Percentiles rank a stretch among this genome's conserved stretches.
phyloP scores from a whole-genome alignment of 2,329 filamentous ascomycete species.

The Colletotrichum orchidophilum region DNA sequence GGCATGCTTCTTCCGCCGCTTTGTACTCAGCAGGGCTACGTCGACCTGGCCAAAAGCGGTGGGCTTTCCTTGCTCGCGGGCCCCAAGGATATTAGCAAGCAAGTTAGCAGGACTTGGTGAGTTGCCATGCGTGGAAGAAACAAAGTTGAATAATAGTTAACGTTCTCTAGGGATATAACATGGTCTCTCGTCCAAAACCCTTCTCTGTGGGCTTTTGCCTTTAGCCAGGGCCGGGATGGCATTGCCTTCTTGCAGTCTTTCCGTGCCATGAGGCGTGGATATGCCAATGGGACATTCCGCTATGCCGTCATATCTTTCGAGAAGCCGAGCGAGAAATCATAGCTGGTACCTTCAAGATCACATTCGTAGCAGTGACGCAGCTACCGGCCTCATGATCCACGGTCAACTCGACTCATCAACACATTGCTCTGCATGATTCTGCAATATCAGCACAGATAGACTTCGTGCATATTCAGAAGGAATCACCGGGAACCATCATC shows the following conservation, averaged over 20 bases:
- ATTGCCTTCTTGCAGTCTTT: slow-evolving; percentile 70
- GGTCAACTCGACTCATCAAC: neutral
- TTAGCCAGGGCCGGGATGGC: slow-evolving; percentile 67
- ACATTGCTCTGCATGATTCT: too few relatives aligned
- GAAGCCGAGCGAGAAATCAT: slow-evolving; percentile 43
- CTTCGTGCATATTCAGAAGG: too few relatives aligned
- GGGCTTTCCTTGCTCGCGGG: slow-evolving; percentile 55
- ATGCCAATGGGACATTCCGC: slow-evolving; percentile 65
- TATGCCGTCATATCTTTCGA: slow-evolving; percentile 68
- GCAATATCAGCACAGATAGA: too few relatives aligned
- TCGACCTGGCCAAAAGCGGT: slow-evolving; percentile 57
- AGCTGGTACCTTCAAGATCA: neutral
- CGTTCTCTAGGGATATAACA: slow-evolving; percentile 68
- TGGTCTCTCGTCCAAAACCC: slow-evolving; percentile 69
- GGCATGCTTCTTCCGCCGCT: slow-evolving; percentile 69
- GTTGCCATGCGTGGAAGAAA: too few relatives aligned
- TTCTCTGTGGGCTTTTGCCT: slow-evolving; percentile 68
- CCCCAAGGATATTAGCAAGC: slow-evolving; percentile 65
- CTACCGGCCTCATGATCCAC: neutral
- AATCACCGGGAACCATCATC: too few relatives aligned
- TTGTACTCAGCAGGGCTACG: slow-evolving; percentile 62
- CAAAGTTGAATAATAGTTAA: too few relatives aligned
- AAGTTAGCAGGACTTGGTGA: slow-evolving; percentile 69
- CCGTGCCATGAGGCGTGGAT: slow-evolving; percentile 68
- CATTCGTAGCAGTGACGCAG: neutral